These are phyloP conservation scores for Pichia nanzhaoensis DNA, from an alignment of 805 yeast species.

Conservation along the genomic window DNA sequence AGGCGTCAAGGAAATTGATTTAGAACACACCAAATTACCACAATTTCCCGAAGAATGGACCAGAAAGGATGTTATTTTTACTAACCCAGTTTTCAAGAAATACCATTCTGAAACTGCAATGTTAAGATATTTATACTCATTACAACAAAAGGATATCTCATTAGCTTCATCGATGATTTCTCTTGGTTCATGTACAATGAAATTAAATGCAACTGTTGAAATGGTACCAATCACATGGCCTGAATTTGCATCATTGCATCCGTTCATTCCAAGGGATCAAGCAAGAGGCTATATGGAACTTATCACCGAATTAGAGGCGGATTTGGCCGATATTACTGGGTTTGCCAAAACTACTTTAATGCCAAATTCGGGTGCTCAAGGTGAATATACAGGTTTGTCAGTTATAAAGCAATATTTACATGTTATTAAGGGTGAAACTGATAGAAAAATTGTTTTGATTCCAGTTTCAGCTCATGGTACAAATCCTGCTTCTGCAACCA, in stretches of 20 bases:
- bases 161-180: constrained; percentile 97
- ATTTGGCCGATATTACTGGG: constrained; percentile 88
- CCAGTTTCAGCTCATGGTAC: constrained; percentile 99
- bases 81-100: constrained; percentile 72
- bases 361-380: constrained; percentile 99
- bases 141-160: constrained; percentile 86
- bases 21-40: constrained; percentile 35
- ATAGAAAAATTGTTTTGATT: constrained; percentile 82
- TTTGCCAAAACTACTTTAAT: constrained; percentile 84
- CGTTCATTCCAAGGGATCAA: constrained; percentile 86
- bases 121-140: constrained; percentile 79
- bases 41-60: constrained; percentile 40
- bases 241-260: constrained; percentile 82
- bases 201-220: constrained; percentile 88
- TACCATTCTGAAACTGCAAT: constrained; percentile 94
- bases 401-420: constrained; percentile 70
- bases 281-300: constrained; percentile 81
- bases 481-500: constrained; percentile 96
- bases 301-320: constrained; percentile 69
- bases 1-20: constrained; percentile 23
- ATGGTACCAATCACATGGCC: constrained; percentile 96
- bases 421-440: constrained; percentile 57
- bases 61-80: constrained; percentile 55
- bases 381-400: constrained; percentile 91
- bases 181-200: constrained; percentile 97